Percentiles rank a stretch among this genome's conserved stretches.
Evolutionary conservation across 768 basidiomycete species (phyloP).

Genomic region (Mycena olivaceomarginata): DNA sequence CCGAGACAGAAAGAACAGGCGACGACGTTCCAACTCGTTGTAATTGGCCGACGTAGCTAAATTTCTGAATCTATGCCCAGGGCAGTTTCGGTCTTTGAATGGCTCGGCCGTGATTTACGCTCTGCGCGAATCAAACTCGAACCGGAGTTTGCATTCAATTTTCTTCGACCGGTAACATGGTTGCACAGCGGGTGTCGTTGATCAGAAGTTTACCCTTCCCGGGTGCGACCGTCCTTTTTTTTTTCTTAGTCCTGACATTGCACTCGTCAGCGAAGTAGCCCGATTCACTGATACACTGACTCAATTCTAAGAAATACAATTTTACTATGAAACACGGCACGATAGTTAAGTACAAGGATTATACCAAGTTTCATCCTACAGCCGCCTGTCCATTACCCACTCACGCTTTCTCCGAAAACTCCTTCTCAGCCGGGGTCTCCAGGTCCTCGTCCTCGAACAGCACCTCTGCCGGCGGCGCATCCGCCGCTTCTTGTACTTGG

Average conservation of each 20-base stretch:
- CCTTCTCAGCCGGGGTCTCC: not conserved
- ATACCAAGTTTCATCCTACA: not conserved
- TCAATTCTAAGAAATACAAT: not conserved
- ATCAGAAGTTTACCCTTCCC: not conserved
- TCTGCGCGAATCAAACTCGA: not conserved
- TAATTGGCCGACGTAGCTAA: constrained; percentile 19
- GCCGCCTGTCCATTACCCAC: not conserved
- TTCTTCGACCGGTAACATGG: not conserved
- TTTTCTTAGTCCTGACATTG: not conserved
- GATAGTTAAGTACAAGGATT: not conserved
- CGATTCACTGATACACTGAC: not conserved
- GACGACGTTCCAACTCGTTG: constrained; percentile 14
- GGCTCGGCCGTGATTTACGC: not conserved
- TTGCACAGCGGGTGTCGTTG: not conserved
- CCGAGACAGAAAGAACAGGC: constrained; percentile 18
- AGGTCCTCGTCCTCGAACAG: not conserved
- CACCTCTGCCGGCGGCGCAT: not conserved
- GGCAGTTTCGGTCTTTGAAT: constrained; percentile 11
- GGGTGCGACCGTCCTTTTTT: not conserved
- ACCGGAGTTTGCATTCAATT: not conserved
- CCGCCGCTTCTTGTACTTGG: not conserved
- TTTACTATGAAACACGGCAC: not conserved
- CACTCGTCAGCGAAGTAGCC: not conserved
- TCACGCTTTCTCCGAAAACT: not conserved
- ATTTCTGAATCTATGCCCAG: constrained; percentile 21